Base-by-base conservation (phyloP, 768 basidiomycete genomes). In the Boletus vermiculosoides region DNA sequence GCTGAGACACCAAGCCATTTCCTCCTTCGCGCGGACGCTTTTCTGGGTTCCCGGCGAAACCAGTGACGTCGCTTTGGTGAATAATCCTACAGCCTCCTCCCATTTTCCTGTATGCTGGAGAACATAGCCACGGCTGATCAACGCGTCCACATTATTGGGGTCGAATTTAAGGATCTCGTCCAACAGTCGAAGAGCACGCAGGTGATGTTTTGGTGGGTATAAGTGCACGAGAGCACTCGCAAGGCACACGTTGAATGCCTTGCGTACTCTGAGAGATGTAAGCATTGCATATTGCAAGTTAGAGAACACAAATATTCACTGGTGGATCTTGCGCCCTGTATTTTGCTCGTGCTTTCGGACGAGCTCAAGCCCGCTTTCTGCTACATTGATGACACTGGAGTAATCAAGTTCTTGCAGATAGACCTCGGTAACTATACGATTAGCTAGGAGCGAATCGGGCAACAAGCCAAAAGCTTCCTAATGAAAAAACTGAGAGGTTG, bases 191-290 rank as follows among this genome's bases (percentile, higher is more conserved):
- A 87, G 74, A 1, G 97, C 96, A 50, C 87, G 84, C 12, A 76
- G 63, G 67, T 98, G 96, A 63, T 98, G 88, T 64, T 94, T 94
- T 0, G 96, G 96, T 30, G 95, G 86, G 70, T 84, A 92, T 48
- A 90, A 78, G 65, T 97, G 88, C 4, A 93, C 89, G 16, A 97
- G 79, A 5, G 91, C 84, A 0, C 84, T 87, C 2, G 85, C 88
- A 13, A 96, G 78, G 5, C 79, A 77, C 12, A 85, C 79, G 56
- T 93, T 85, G 66, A 97, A 83, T 4, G 84, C 84, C 47, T 82
- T 81, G 45, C 78, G 78, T 13, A 80, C 80, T 50, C 92, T 94
- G 52, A 45, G 54, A n/a, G 52, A 33, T 25, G 50, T 36, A 37
- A 54, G 18, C 41, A 8, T 51, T n/a, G 45, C 34, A 57, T 36